These are phyloP conservation scores for Calonectria honghensis DNA, from an alignment of 2,329 filamentous ascomycete genomes.

Conservation along the genomic window DNA sequence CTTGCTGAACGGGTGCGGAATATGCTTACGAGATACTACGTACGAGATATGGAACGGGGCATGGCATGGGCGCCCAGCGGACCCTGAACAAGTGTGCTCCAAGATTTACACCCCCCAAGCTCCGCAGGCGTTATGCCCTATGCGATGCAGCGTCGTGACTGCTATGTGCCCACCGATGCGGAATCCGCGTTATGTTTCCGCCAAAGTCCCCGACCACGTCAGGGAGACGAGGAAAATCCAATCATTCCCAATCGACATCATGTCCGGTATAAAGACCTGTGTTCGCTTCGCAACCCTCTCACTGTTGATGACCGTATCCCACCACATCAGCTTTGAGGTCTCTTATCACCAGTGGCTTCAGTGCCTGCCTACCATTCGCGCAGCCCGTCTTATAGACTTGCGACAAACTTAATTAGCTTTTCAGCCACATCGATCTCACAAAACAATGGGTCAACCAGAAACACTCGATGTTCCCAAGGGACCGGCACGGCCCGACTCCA, in stretches of 20 bases:
- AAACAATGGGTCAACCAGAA: constrained; percentile 23
- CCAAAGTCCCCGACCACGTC: constrained; percentile 47
- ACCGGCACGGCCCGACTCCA: constrained; percentile 53
- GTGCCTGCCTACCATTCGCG: constrained; percentile 8
- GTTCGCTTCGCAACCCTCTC: constrained; percentile 34
- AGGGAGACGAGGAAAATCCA: constrained; percentile 32
- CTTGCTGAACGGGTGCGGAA: constrained; percentile 48
- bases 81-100: constrained; percentile 50
- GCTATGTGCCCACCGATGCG: constrained; percentile 39
- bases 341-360: constrained; percentile 32
- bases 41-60: constrained; percentile 22
- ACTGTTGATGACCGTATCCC: constrained; percentile 33
- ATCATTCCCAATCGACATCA: constrained; percentile 16
- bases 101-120: constrained; percentile 45
- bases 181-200: constrained; percentile 48
- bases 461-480: constrained; percentile 52
- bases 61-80: constrained; percentile 42
- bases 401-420: constrained; percentile 44
- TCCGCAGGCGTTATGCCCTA: constrained; percentile 50
- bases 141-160: constrained; percentile 26
- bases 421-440: constrained; percentile 23
- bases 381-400: constrained; percentile 22
- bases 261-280: constrained; percentile 48
- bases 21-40: constrained; percentile 51
- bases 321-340: constrained; percentile 35